Evolutionary conservation across 495 filamentous ascomycete genomes (phyloP), one percentile per base, ranked within the genome.

Genomic region (Lepidopterella palustris): DNA sequence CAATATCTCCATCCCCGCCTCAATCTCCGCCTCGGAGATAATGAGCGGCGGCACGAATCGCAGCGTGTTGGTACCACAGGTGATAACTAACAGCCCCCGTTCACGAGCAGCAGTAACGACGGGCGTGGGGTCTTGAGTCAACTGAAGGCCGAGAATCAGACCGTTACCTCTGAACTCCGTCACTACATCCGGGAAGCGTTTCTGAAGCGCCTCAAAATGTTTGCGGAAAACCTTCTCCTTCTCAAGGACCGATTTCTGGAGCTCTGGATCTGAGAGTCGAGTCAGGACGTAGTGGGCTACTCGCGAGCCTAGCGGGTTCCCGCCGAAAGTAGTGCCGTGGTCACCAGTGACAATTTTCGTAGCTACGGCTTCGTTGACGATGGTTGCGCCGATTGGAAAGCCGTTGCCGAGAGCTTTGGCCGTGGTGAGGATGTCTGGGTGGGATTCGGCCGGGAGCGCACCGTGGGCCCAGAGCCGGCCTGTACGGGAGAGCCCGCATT

Each of bases 361-460:
- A 8, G 82, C 85, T 0, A 98, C 90, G 27, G 77, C 75, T 45
- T 84, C 82, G 58, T 80, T 89, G 21, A 96, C 88, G 57, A 98
- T 84, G 6, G 90, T 90, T 0, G 95, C 95, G 45, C 89, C 95
- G 57, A 98, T 90, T 24, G 92, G 93, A 66, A 95, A 91, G 6
- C 93, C 93, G 69, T 98, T 98, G 6, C 93, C 93, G 0, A 98
- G 83, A 15, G 95, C 93, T 75, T 98, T 98, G 57, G 93, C 93
- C 11, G 85, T 89, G 6, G 92, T 97, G 58, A 98, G 69, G 67
- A 98, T 88, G 70, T 98, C 95, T 18, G 93, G 93, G 68, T 98
- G 95, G 1, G 89, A 88, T 54, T 87, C 86, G 60, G 76, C 73
- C 2, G 89, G 88, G 26, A 95, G 79, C 9, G 67, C 77, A 5